These are phyloP conservation scores for Dicorynia guianensis DNA, from an alignment of 306 rosid species.

Conservation along the genomic window DNA sequence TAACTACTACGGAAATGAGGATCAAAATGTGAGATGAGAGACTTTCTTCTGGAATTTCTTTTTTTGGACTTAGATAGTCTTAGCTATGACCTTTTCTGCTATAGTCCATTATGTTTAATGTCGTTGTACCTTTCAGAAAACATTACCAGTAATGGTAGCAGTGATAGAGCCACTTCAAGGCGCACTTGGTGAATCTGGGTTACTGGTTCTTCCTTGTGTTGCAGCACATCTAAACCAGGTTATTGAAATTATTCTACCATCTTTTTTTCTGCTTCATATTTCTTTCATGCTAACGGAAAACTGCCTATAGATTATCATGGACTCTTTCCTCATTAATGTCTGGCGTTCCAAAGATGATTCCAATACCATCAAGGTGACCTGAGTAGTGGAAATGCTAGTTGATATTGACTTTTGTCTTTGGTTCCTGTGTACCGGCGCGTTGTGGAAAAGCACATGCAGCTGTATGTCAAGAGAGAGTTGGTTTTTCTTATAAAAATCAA, in stretches of 20 bases:
- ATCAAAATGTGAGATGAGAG: conserved; percentile 27
- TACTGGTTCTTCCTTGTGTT: conserved; percentile 94
- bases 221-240: conserved; percentile 97
- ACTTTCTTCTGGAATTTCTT: conserved; percentile 11
- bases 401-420: conserved; percentile 4
- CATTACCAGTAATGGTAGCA: conserved; percentile 95
- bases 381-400: conserved; percentile 26
- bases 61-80: background rate
- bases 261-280: background rate
- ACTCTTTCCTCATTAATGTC: conserved; percentile 69
- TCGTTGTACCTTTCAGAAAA: conserved; percentile 66
- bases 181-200: conserved; percentile 84
- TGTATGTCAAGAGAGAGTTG: background rate
- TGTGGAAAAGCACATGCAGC: conserved; percentile 19
- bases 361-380: conserved; percentile 50
- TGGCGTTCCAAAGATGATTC: conserved; percentile 57
- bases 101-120: background rate
- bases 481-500: no score
- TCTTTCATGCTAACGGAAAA: conserved; percentile 42
- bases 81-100: conserved; percentile 6
- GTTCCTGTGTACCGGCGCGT: conserved; percentile 7
- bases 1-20: conserved; percentile 17
- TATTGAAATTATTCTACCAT: background rate
- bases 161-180: conserved; percentile 88
- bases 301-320: conserved; percentile 65